Evolutionary conservation across 2,329 filamentous ascomycete genomes (phyloP).

Genomic region (Pseudovirgaria hyperparasitica): DNA sequence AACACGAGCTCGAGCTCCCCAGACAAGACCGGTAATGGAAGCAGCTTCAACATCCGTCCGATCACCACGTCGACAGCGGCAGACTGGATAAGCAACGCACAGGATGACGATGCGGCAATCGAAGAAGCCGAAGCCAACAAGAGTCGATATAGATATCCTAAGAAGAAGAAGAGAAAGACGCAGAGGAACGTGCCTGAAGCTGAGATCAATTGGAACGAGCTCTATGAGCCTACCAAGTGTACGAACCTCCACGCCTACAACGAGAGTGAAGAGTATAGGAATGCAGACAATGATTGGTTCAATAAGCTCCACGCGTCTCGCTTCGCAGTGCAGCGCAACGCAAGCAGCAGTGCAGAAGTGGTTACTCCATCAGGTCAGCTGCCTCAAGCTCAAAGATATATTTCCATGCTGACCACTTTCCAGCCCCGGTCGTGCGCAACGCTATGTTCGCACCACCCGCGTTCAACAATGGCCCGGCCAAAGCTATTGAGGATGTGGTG

Average conservation of each 20-base stretch:
- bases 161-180: slow-evolving; percentile 49
- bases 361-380: too few species aligned
- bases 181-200: slow-evolving; percentile 60
- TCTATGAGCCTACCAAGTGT: slow-evolving; percentile 74
- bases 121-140: slow-evolving; percentile 50
- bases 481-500: too few species aligned
- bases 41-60: slow-evolving; percentile 9
- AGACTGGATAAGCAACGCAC: slow-evolving; percentile 77
- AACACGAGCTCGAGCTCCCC: slow-evolving; percentile 9
- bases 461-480: too few species aligned
- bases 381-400: too few species aligned
- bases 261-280: slow-evolving; percentile 68
- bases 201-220: slow-evolving; percentile 71
- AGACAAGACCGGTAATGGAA: slow-evolving; percentile 5
- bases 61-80: slow-evolving; percentile 58
- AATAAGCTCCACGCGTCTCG: slow-evolving; percentile 63
- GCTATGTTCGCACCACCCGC: slow-evolving; percentile 15
- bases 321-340: slow-evolving; percentile 22
- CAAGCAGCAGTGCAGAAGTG: too few species aligned
- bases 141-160: slow-evolving; percentile 60
- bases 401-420: too few species aligned
- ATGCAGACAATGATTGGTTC: slow-evolving; percentile 77
- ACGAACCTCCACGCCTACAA: slow-evolving; percentile 79
- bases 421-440: too few species aligned
- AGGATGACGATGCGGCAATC: slow-evolving; percentile 60